phyloP scores from a whole-genome alignment of 139 green algal genomes.

The Tetradesmus lagerheimii region DNA sequence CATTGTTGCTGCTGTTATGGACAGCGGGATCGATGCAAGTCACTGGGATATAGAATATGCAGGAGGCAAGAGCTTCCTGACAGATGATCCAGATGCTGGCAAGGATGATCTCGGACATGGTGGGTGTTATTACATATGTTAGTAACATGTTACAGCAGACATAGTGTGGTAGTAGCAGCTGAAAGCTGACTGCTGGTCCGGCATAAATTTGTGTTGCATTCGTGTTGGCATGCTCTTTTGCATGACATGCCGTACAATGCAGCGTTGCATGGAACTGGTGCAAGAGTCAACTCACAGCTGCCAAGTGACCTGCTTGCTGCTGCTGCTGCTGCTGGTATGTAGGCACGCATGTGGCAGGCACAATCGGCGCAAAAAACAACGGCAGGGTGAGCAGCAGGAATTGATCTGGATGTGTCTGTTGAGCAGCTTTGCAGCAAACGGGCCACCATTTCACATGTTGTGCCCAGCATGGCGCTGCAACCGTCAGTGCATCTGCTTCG shows the following conservation, averaged over 20 bases:
- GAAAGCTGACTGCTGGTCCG: too few species aligned
- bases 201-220: too few species aligned
- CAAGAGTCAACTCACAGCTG: background rate
- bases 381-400: background rate
- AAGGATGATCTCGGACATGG: background rate
- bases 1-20: background rate
- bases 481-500: too few species aligned
- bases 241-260: background rate
- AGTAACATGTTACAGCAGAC: background rate
- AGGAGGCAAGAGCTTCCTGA: background rate
- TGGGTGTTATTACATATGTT: background rate
- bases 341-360: conserved; percentile 21
- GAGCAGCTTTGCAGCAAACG: background rate
- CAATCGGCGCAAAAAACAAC: background rate
- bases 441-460: too few species aligned
- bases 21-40: conserved; percentile 15
- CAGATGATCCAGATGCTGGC: background rate
- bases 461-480: too few species aligned
- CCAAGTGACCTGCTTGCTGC: background rate
- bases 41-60: background rate
- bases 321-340: conserved; percentile 33
- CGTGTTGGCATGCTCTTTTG: too few species aligned
- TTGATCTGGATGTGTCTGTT: too few species aligned
- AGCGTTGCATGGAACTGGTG: background rate
- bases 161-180: too few species aligned